Conservation (phyloP, 768 basidiomycete species). For the Phaeotremella skinneri region DNA sequence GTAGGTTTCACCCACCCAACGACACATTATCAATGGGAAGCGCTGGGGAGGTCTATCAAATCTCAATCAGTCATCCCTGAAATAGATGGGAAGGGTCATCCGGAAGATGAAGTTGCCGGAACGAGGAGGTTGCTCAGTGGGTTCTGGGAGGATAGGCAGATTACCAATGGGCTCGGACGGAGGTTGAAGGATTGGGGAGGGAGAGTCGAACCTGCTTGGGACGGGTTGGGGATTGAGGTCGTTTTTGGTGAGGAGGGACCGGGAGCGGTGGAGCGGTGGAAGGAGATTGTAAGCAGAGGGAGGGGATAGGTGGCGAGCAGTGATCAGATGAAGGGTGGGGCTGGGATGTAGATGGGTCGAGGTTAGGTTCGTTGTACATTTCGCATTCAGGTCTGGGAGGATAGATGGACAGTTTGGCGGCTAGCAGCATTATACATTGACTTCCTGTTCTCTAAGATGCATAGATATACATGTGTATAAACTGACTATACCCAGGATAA, state of each 20-base stretch:
- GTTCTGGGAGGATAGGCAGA: constrained; percentile 56
- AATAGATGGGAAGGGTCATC: constrained; percentile 37
- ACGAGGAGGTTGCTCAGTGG: constrained; percentile 55
- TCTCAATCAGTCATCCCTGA: neutral
- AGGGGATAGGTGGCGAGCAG: neutral
- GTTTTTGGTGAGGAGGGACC: constrained; percentile 7
- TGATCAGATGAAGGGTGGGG: too few species aligned
- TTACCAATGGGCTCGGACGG: constrained; percentile 55
- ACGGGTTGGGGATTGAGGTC: constrained; percentile 65
- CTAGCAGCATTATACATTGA: too few species aligned
- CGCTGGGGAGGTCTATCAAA: constrained; percentile 59
- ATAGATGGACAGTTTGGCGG: too few species aligned
- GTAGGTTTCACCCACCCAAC: constrained; percentile 75
- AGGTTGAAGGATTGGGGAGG: constrained; percentile 57
- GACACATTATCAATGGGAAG: constrained; percentile 71
- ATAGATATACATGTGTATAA: too few species aligned
- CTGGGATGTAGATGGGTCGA: too few species aligned
- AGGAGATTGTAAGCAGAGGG: constrained; percentile 7
- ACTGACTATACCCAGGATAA: too few species aligned
- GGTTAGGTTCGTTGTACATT: too few species aligned
- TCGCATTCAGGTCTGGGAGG: too few species aligned
- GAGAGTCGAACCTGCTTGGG: constrained; percentile 65
- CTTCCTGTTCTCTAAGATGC: too few species aligned
- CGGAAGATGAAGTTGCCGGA: constrained; percentile 52
- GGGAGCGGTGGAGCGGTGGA: constrained; percentile 14